phyloP scores from a whole-genome alignment of 176 grass and related monocot species.

The Secale cereale region DNA sequence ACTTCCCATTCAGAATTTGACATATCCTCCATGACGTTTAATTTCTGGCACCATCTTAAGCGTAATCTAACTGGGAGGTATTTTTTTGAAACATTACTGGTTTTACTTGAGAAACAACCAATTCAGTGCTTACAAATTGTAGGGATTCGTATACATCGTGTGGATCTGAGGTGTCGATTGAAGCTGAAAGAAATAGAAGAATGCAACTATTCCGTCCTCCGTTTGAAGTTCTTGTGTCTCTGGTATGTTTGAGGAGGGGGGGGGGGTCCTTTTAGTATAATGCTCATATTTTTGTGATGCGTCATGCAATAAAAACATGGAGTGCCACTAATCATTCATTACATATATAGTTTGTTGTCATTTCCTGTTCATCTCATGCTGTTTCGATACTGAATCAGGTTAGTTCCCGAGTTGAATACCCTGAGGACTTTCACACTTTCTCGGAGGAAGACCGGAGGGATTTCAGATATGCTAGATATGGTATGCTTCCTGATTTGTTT shows the following conservation, averaged over 20 bases:
- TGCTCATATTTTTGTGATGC: background rate
- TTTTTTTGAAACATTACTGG: background rate
- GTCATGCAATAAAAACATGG: background rate
- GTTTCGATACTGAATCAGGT: conserved; percentile 58
- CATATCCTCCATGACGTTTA: conserved; percentile 99
- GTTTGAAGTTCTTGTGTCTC: conserved; percentile 85
- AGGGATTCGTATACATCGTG: conserved; percentile 77
- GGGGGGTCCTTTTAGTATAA: background rate
- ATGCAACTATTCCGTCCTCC: conserved; percentile 67
- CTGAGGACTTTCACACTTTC: conserved; percentile 64
- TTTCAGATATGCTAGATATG: conserved; percentile 92
- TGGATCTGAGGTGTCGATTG: conserved; percentile 67
- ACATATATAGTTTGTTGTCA: background rate
- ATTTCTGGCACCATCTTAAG: conserved; percentile 96
- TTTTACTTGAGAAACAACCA: conserved; percentile 13
- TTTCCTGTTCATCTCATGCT: conserved; percentile 6
- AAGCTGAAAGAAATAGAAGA: conserved; percentile 82
- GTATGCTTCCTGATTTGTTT: conserved; percentile 35
- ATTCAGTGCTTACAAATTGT: conserved; percentile 28
- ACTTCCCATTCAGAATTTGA: conserved; percentile 87
- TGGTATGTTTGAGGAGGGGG: conserved; percentile 42
- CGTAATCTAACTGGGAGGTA: conserved; percentile 75
- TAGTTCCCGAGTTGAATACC: conserved; percentile 90
- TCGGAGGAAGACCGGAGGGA: conserved; percentile 92
- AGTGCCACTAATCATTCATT: no score